phyloP scores from a whole-genome alignment of 179 eudicot genomes.

The Drosera spatulata region DNA sequence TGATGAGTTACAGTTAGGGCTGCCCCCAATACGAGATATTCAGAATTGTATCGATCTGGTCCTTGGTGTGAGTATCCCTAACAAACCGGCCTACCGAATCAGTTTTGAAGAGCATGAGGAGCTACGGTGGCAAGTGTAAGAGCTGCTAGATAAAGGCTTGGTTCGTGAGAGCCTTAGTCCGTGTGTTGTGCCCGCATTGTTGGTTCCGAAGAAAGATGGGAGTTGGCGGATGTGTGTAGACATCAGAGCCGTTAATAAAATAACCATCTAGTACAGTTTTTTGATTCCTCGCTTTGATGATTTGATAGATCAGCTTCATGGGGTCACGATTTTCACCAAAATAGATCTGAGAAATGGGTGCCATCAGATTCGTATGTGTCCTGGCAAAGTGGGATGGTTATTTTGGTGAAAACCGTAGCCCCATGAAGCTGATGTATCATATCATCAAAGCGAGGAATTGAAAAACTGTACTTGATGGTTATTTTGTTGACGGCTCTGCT shows the following conservation, averaged over 20 bases:
- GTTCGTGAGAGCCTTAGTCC: neutral
- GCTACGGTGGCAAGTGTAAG: neutral
- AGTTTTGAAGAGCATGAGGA: neutral
- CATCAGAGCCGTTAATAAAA: neutral
- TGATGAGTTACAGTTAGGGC: no score
- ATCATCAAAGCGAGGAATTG: constrained; percentile 1
- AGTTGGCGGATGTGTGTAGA: constrained; percentile 3
- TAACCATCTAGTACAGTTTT: neutral
- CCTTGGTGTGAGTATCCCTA: neutral
- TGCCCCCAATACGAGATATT: neutral
- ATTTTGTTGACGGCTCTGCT: neutral
- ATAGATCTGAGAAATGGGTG: neutral
- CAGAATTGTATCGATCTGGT: neutral
- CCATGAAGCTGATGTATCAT: neutral
- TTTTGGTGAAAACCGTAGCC: neutral
- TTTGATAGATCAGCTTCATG: neutral
- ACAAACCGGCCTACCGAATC: neutral
- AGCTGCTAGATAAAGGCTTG: neutral
- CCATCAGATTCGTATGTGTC: neutral
- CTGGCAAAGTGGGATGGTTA: neutral
- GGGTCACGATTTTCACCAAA: neutral
- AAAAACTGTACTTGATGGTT: neutral
- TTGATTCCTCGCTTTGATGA: constrained; percentile 1
- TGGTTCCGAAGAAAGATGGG: neutral
- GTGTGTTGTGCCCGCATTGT: neutral